phyloP scores from a whole-genome alignment of 225 moss, liverwort and hornwort species.

The Climacium dendroides region DNA sequence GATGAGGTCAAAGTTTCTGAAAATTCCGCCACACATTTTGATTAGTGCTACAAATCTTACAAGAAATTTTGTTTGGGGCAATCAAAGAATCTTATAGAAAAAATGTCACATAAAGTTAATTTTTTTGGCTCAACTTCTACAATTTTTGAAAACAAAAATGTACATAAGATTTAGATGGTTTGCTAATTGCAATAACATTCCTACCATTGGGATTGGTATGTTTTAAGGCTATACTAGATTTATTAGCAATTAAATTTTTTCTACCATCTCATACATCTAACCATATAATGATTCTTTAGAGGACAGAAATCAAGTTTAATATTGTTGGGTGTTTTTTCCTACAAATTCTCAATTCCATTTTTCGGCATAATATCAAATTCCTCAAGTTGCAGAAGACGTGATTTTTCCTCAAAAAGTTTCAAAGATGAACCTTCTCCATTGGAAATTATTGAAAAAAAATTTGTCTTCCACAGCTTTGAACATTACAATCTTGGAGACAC shows the following conservation, averaged over 20 bases:
- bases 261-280: no score
- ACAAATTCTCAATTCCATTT: neutral
- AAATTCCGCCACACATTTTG: no score
- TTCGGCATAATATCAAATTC: no score
- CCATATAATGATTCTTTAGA: no score
- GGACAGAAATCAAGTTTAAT: no score
- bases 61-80: fast-evolving
- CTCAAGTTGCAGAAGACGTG: neutral
- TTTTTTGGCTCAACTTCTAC: neutral
- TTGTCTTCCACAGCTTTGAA: neutral
- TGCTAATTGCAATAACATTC: no score
- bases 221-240: neutral
- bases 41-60: neutral
- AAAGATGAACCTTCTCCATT: neutral
- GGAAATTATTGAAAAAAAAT: neutral
- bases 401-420: neutral
- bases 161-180: neutral
- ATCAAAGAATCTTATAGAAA: neutral
- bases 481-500: neutral
- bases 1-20: no score
- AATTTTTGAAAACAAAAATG: neutral
- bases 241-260: no score
- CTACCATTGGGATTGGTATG: no score
- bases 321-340: no score
- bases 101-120: neutral